Base-by-base conservation (phyloP, 179 eudicot genomes). In the Sideroxylon spinosum region DNA sequence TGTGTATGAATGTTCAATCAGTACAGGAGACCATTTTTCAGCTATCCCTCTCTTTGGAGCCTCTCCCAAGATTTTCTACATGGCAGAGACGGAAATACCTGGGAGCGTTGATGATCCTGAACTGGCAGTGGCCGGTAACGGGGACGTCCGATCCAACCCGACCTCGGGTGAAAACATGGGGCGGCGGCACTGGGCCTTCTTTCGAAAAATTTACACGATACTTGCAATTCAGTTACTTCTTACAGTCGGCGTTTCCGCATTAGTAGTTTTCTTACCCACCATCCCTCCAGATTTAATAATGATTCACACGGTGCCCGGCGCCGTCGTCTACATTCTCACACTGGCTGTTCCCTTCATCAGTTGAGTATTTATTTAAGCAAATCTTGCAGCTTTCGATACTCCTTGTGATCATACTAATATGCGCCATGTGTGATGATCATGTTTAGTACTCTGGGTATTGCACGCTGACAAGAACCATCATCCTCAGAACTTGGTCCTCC, bases 141-240 rank as follows among this genome's bases (percentile, higher is more conserved):
- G 3, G 37, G 29, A 57, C 20, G 81, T 81, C 7, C 72, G 76
- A 75, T 68, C 88, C 13, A 87, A 87, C 75, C 93, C 91, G 8
- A 69, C 73, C 29, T 86, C 84, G 91, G 23, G 22, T 28, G 93
- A 88, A 44, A 71, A 83, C 28, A 84, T 89, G 3, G 53, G 74
- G 75, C 66, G 74, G 75, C 66, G 86, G 59, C 78, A 90, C 53
- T 90, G 94, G 94, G 89, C 83, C 1, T 88, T 90, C 68, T 87
- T 90, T 9, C 85, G 90, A 0, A 90, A 88, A 80, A 90, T 90
- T 10, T 90, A 90, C 55, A 64, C 78, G 1, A 87, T 90, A 26
- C 68, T 90, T 4, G 78, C 83, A 52, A 48, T 86, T 8, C 91
- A 90, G 72, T 76, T 88, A 79, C n/a, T 90, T 8, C 67, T 88